phyloP scores from a whole-genome alignment of 1,139 yeast species.

The Yarrowia galli region DNA sequence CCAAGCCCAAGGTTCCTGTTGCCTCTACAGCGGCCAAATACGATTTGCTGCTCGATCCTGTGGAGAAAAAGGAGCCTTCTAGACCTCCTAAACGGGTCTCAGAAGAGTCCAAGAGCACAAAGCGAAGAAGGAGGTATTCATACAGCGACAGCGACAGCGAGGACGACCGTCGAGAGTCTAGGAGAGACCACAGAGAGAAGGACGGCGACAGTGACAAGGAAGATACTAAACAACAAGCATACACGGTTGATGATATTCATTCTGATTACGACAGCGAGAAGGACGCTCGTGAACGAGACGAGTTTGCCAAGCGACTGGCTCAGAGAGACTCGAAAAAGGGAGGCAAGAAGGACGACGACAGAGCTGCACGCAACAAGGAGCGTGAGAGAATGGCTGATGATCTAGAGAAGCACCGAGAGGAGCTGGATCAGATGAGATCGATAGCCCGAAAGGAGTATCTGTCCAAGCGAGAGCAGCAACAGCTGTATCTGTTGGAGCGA shows the following conservation, averaged over 20 bases:
- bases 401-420: slow-evolving; percentile 44
- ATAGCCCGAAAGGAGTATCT: slow-evolving; percentile 60
- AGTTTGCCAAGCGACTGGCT: slow-evolving; percentile 47
- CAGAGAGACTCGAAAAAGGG: slow-evolving; percentile 41
- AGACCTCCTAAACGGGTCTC: not conserved
- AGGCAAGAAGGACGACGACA: slow-evolving; percentile 35
- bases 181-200: not conserved
- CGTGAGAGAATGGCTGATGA: slow-evolving; percentile 44
- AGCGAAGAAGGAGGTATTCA: slow-evolving; percentile 10
- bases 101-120: not conserved
- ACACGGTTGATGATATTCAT: slow-evolving; percentile 40
- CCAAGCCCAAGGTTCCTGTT: not conserved
- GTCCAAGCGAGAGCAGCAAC: slow-evolving; percentile 58
- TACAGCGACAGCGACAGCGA: slow-evolving; percentile 2
- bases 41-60: slow-evolving; percentile 15
- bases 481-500: slow-evolving; percentile 55
- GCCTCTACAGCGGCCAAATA: not conserved
- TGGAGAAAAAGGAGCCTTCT: not conserved
- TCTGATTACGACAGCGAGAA: slow-evolving; percentile 38
- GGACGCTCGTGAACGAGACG: slow-evolving; percentile 48
- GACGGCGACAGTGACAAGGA: not conserved
- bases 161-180: no score
- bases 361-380: slow-evolving; percentile 37
- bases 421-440: slow-evolving; percentile 52
- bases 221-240: not conserved